These are phyloP conservation scores for Rugonectria rugulosa DNA, from an alignment of 2,329 filamentous ascomycete species.

Conservation along the genomic window DNA sequence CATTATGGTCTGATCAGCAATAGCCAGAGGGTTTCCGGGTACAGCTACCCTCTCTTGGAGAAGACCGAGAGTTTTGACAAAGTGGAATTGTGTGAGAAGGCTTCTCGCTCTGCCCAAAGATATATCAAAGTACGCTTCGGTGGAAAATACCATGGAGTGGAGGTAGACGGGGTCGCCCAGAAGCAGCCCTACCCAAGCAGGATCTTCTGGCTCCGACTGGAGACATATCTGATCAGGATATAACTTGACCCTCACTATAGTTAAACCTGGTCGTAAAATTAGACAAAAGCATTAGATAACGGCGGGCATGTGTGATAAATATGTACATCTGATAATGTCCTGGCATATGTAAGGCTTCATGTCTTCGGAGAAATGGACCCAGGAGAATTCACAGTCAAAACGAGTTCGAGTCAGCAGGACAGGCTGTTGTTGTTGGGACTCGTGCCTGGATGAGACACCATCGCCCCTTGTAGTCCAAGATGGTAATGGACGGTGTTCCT, in stretches of 20 bases:
- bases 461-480: slow-evolving; percentile 26
- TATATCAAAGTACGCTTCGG: slow-evolving; percentile 24
- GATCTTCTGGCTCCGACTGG: slow-evolving; percentile 20
- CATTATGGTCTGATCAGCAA: slow-evolving; percentile 33
- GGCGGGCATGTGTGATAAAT: neutral
- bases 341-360: slow-evolving; percentile 32
- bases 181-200: slow-evolving; percentile 27
- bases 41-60: slow-evolving; percentile 23
- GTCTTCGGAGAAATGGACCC: slow-evolving; percentile 31
- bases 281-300: neutral
- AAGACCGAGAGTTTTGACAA: slow-evolving; percentile 29
- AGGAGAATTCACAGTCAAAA: slow-evolving; percentile 26
- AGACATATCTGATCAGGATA: slow-evolving; percentile 31
- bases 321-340: slow-evolving; percentile 21
- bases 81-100: slow-evolving; percentile 24
- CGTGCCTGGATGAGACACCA: neutral
- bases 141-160: slow-evolving; percentile 25
- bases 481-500: neutral
- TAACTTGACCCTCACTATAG: slow-evolving; percentile 10
- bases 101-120: slow-evolving; percentile 7
- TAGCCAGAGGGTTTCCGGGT: neutral
- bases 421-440: neutral
- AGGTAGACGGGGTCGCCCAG: slow-evolving; percentile 28
- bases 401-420: slow-evolving; percentile 18
- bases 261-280: accelerated